Evolutionary conservation across 768 basidiomycete species (phyloP).

Genomic region (Lepiota brunneoincarnata): DNA sequence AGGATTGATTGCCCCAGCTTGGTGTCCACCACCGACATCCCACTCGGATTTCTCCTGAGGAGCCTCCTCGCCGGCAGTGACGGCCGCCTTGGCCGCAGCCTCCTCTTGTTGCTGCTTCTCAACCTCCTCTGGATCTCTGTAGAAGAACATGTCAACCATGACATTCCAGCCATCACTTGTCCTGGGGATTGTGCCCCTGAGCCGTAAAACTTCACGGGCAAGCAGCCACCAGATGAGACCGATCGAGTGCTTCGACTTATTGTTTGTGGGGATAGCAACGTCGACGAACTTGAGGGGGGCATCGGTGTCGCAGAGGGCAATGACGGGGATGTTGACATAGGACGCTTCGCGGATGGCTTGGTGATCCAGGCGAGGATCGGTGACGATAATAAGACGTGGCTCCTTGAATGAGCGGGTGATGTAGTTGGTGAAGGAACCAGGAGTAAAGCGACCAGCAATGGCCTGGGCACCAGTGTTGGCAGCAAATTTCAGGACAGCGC

Average conservation of each 20-base stretch:
- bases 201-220: slow-evolving; percentile 93
- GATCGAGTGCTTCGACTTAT: slow-evolving; percentile 97
- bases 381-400: slow-evolving; percentile 96
- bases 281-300: slow-evolving; percentile 97
- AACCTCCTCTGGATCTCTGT: slow-evolving; percentile 98
- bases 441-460: slow-evolving; percentile 99
- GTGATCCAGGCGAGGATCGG: slow-evolving; percentile 99
- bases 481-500: slow-evolving; percentile 98
- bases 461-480: slow-evolving; percentile 98
- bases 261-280: slow-evolving; percentile 98
- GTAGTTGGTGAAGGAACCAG: slow-evolving; percentile 99
- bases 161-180: slow-evolving; percentile 94
- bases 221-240: slow-evolving; percentile 98
- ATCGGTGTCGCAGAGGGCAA: slow-evolving; percentile 98
- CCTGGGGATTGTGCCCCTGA: slow-evolving; percentile 91
- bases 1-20: slow-evolving; percentile 75
- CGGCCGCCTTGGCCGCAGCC: slow-evolving; percentile 79
- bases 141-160: slow-evolving; percentile 99
- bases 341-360: slow-evolving; percentile 99
- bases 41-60: slow-evolving; percentile 53
- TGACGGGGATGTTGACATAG: slow-evolving; percentile 99
- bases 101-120: slow-evolving; percentile 97
- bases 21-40: slow-evolving; percentile 70
- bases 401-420: slow-evolving; percentile 99
- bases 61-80: slow-evolving; percentile 48